These are phyloP conservation scores for Naganishia friedmannii DNA, from an alignment of 768 basidiomycete species.

Conservation along the genomic window DNA sequence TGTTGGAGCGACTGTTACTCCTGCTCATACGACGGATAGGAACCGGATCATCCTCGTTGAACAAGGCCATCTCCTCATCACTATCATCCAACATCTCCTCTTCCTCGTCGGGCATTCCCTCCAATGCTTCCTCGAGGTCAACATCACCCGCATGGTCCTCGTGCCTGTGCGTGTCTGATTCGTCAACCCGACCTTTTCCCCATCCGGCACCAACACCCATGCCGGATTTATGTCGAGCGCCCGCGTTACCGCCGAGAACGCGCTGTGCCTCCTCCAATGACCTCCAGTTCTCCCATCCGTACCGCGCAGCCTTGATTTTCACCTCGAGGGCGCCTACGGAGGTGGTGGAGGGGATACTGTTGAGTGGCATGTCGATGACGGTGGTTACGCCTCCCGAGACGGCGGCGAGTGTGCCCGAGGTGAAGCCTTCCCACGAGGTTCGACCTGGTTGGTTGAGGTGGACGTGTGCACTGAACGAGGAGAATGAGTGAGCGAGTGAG, in stretches of 20 bases:
- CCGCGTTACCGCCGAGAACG: slow-evolving; percentile 7
- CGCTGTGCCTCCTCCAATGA: slow-evolving; percentile 25
- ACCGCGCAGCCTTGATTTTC: slow-evolving; percentile 67
- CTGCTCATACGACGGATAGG: slow-evolving; percentile 16
- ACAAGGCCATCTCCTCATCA: slow-evolving; percentile 25
- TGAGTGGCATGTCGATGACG: slow-evolving; percentile 95
- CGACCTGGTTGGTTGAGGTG: slow-evolving; percentile 92
- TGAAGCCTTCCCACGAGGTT: slow-evolving; percentile 91
- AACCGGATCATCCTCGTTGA: slow-evolving; percentile 22
- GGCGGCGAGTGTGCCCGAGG: slow-evolving; percentile 85
- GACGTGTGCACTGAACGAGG: slow-evolving; percentile 57
- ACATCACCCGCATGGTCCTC: slow-evolving; percentile 21
- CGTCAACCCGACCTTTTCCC: slow-evolving; percentile 18
- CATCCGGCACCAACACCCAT: slow-evolving; percentile 29
- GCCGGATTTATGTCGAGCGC: slow-evolving; percentile 2
- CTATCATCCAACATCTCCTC: slow-evolving; percentile 8
- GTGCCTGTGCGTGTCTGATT: slow-evolving; percentile 11
- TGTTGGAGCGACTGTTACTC: slow-evolving; percentile 10
- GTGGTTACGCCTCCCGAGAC: slow-evolving; percentile 92
- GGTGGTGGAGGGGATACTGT: slow-evolving; percentile 94
- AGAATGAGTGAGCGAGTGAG: too few relatives aligned
- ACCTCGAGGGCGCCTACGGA: slow-evolving; percentile 69
- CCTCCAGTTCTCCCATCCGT: slow-evolving; percentile 55
- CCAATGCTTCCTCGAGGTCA: slow-evolving; percentile 2
- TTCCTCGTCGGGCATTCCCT: background rate